Evolutionary conservation across 2,329 filamentous ascomycete species (phyloP).

Genomic region (Aspergillus sp.): DNA sequence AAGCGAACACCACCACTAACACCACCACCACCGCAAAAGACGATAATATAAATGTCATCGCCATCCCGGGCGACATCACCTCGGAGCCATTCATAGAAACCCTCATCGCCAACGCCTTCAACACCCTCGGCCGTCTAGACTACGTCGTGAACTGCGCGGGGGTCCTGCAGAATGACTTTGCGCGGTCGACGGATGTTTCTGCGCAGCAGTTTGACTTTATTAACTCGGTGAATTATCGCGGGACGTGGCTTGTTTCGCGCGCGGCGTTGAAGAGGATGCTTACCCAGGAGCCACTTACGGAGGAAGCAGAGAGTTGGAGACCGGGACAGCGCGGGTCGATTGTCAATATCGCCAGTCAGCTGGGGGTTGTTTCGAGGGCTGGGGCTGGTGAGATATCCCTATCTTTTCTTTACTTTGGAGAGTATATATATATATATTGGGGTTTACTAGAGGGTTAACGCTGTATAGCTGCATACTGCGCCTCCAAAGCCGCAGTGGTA

Average conservation of each 20-base stretch:
- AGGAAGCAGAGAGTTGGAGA: slow-evolving; percentile 20
- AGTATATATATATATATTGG: too few relatives aligned
- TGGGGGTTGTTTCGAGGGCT: slow-evolving; percentile 52
- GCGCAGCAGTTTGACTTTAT: slow-evolving; percentile 53
- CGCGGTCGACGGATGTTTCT: slow-evolving; percentile 51
- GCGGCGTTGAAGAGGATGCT: slow-evolving; percentile 50
- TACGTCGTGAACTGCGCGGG: slow-evolving; percentile 60
- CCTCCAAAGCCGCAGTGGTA: slow-evolving; percentile 59
- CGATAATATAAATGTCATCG: slow-evolving; percentile 28
- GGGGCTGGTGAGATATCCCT: slow-evolving; percentile 42
- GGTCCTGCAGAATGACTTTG: slow-evolving; percentile 34
- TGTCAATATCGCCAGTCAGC: slow-evolving; percentile 55
- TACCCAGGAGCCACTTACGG: slow-evolving; percentile 37
- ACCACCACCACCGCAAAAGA: slow-evolving; percentile 36
- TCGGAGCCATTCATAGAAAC: slow-evolving; percentile 46
- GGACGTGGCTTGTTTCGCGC: slow-evolving; percentile 49
- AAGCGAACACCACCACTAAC: too few relatives aligned
- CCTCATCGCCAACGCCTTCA: slow-evolving; percentile 30
- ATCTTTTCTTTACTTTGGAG: too few relatives aligned
- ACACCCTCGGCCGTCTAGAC: slow-evolving; percentile 51
- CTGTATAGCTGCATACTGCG: slow-evolving; percentile 53
- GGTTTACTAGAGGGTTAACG: too few relatives aligned
- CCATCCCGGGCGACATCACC: slow-evolving; percentile 48
- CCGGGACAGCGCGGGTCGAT: slow-evolving; percentile 48
- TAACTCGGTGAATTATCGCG: slow-evolving; percentile 57